A percentile compares a stretch with the other conserved stretches of the same genome.
These are phyloP conservation scores for Cryptococcus sp. DNA, from an alignment of 1,284 basidiomycete species.

Conservation along the genomic window DNA sequence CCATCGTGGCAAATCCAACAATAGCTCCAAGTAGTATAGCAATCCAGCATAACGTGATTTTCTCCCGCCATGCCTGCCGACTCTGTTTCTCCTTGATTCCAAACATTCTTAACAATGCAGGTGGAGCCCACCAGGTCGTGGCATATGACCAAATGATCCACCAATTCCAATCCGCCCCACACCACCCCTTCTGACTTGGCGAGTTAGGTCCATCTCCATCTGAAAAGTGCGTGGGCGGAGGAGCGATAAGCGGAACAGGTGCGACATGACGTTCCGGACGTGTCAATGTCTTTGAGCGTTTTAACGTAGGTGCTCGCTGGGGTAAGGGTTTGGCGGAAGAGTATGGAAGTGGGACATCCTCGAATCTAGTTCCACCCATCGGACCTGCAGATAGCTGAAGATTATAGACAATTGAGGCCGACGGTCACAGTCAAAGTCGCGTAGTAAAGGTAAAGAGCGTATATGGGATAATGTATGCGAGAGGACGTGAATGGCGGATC, in stretches of 20 bases:
- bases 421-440: too few relatives aligned
- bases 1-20: constrained; percentile 91
- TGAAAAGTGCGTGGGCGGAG: constrained; percentile 52
- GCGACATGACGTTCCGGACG: constrained; percentile 91
- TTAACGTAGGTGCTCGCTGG: constrained; percentile 22
- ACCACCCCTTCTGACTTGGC: constrained; percentile 4
- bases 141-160: constrained; percentile 79
- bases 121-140: constrained; percentile 88
- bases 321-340: constrained; percentile 27
- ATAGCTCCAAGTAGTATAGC: constrained; percentile 70
- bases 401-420: too few relatives aligned
- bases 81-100: constrained; percentile 74
- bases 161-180: constrained; percentile 54
- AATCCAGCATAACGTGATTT: constrained; percentile 87
- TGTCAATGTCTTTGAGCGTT: constrained; percentile 87
- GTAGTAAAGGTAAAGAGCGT: too few relatives aligned
- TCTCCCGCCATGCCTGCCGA: constrained; percentile 96
- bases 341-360: constrained; percentile 41
- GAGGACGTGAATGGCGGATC: too few relatives aligned
- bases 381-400: too few relatives aligned
- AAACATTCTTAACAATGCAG: constrained; percentile 62
- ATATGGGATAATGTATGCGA: too few relatives aligned
- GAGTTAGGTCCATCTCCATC: constrained; percentile 20
- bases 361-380: constrained; percentile 10
- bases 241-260: constrained; percentile 88